Percentiles rank a stretch among this genome's conserved stretches.
phyloP scores from a whole-genome alignment of 306 rosid species.

The Inga laurina region DNA sequence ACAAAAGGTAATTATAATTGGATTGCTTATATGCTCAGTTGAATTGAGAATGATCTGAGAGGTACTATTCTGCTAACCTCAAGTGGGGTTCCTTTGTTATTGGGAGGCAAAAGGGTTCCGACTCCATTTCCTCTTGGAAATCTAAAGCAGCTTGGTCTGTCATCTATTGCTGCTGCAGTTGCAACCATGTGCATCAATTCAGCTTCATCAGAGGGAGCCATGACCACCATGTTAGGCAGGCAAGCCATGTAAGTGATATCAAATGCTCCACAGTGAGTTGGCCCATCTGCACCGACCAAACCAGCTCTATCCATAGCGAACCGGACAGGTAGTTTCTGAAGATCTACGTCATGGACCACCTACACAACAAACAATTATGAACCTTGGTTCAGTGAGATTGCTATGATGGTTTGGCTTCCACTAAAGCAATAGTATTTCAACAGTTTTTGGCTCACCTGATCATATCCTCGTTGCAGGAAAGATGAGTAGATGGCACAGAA shows the following conservation, averaged over 20 bases:
- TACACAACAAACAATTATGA: slow-evolving; percentile 13
- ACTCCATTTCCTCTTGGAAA: slow-evolving; percentile 51
- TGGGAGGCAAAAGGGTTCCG: slow-evolving; percentile 34
- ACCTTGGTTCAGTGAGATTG: neutral
- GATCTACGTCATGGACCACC: slow-evolving; percentile 86
- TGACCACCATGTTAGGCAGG: slow-evolving; percentile 54
- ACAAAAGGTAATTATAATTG: neutral
- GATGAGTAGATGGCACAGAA: slow-evolving; percentile 81
- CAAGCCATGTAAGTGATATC: neutral
- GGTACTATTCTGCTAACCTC: slow-evolving; percentile 54
- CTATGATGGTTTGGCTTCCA: neutral
- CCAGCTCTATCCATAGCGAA: slow-evolving; percentile 56
- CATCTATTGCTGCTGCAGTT: slow-evolving; percentile 51
- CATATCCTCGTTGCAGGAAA: slow-evolving; percentile 84
- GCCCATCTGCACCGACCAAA: slow-evolving; percentile 57
- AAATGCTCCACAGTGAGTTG: slow-evolving; percentile 35
- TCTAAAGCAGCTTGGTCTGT: slow-evolving; percentile 51
- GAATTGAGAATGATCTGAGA: neutral
- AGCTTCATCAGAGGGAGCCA: slow-evolving; percentile 48
- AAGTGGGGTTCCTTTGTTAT: slow-evolving; percentile 43
- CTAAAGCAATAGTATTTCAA: neutral
- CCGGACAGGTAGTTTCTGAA: slow-evolving; percentile 51
- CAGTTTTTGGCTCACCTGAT: slow-evolving; percentile 48
- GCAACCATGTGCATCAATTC: slow-evolving; percentile 57
- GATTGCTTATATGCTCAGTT: neutral